Evolutionary conservation across 164 flowering plant genomes (phyloP), one percentile per base, ranked within the genome.

Genomic region (Liriodendron chinense): DNA sequence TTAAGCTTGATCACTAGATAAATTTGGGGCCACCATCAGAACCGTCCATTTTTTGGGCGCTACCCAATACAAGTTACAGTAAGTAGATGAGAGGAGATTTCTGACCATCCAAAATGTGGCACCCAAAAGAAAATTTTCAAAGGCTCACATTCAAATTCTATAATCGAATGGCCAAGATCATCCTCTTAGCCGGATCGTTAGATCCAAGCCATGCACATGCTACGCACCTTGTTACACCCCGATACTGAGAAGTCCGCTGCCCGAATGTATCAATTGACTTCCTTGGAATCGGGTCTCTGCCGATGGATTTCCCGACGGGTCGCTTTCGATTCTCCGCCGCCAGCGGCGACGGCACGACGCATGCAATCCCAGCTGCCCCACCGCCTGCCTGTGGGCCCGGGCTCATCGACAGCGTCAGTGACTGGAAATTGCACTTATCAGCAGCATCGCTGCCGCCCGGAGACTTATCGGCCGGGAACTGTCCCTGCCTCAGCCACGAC

Each of bases 241-340:
- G 92, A 74, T 82, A 93, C 72, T 90, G 94, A 73, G 98, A 93
- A 49, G 98, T 93, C 78, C 98, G 85, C 72, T 93, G 98, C 1
- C 98, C 98, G 82, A 93, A 92, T 43, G 92, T 88, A 68, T 93
- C 98, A 43, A 89, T 83, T 1, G 96, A 89, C 80, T 93, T 93
- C 7, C 95, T 74, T 28, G 93, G 90, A 57, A 87, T 83, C 0
- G 88, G 72, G 71, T 88, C 94, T 73, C 80, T 86, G 21, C 72
- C 74, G 14, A 20, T 23, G 56, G 77, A 24, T 62, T 83, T 87
- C 13, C 75, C 83, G 13, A 65, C 80, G 1, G 81, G 43, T 47
- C 90, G 69, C 77, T 91, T 89, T 62, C 87, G 79, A 50, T 47
- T 64, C 1, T 84, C 86, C 28, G 57, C 64, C 26, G 65, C 75